phyloP scores from a whole-genome alignment of 306 rosid genomes.

The Ormosia emarginata region DNA sequence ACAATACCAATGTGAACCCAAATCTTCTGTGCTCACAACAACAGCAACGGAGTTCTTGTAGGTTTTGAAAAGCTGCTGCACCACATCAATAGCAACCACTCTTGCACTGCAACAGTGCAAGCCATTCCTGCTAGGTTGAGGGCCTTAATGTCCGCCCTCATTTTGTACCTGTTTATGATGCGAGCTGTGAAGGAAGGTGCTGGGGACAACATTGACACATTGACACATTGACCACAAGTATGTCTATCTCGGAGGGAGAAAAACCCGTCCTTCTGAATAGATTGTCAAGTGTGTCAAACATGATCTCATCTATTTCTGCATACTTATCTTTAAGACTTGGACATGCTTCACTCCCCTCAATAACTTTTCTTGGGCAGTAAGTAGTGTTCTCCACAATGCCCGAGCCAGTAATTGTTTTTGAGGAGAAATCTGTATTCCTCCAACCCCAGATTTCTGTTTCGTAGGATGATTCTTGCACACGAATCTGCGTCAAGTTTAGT shows the following conservation, averaged over 20 bases:
- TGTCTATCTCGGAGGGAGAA: slow-evolving; percentile 60
- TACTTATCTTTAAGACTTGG: slow-evolving; percentile 39
- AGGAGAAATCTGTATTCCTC: slow-evolving; percentile 64
- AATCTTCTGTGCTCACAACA: slow-evolving; percentile 79
- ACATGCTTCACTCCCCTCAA: slow-evolving; percentile 47
- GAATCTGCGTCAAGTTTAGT: slow-evolving; percentile 45
- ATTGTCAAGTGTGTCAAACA: slow-evolving; percentile 63
- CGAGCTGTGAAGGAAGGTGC: slow-evolving; percentile 69
- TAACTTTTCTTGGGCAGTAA: slow-evolving; percentile 60
- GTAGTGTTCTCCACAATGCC: slow-evolving; percentile 84
- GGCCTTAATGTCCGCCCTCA: slow-evolving; percentile 62
- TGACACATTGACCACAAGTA: slow-evolving; percentile 79
- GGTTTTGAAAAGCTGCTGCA: slow-evolving; percentile 58
- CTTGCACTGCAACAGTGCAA: slow-evolving; percentile 90
- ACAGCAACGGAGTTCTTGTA: slow-evolving; percentile 43
- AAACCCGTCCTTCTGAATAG: slow-evolving; percentile 48
- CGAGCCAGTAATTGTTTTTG: slow-evolving; percentile 56
- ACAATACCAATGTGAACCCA: slow-evolving; percentile 75
- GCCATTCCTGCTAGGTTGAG: slow-evolving; percentile 88
- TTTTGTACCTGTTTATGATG: slow-evolving; percentile 68
- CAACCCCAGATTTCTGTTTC: slow-evolving; percentile 60
- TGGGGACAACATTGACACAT: slow-evolving; percentile 67
- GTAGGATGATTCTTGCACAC: slow-evolving; percentile 36
- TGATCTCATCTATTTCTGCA: slow-evolving; percentile 65
- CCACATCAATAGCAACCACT: slow-evolving; percentile 65